Evolutionary conservation across 495 filamentous ascomycete species (phyloP), one percentile per base, ranked within the genome.

Genomic region (Achaetomiella virescens): DNA sequence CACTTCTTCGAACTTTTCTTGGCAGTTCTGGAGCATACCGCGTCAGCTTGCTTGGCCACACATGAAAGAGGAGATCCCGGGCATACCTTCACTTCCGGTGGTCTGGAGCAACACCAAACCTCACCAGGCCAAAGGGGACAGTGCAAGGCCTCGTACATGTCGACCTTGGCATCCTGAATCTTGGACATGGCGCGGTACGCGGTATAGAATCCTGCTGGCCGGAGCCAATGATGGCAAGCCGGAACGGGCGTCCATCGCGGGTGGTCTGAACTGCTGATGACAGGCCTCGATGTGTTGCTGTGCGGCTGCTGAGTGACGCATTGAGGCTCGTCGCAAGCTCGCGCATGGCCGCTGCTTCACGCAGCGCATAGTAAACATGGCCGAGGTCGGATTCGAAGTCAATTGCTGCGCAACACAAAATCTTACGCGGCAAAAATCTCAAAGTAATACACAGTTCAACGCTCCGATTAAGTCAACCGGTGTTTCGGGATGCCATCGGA

Each of bases 111-210:
- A 98, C 93, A 14, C 93, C 93, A 66, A 90, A 97, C 48, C 93
- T 77, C 15, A 92, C 90, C 47, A 98, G 77, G 2, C 93, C 93
- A 68, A 88, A 98, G 7, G 93, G 93, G 9, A 92, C 91, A 0
- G 93, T n/a, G 95, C 9, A 97, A 72, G 21, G 87, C 83, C 71
- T 98, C 93, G 68, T 95, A 98, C 95, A 97, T 97, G 68, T 96
- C 91, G 3, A 98, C 82, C 40, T 84, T 75, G 8, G 87, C 82
- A 69, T 85, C 72, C 14, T 81, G 73, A 14, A 91, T 77, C 58
- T 83, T 90, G 22, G 81, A 77, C 72, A 97, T 83, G 52, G 92
- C 79, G 53, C 90, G 80, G 59, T 91, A 88, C 4, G 93, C 86
- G 6, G 95, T 88, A 66, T 97, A 98, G 72, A 97, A 98, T 5